Base-by-base conservation (phyloP, 495 filamentous ascomycete species). In the Aspergillus ellipticus region DNA sequence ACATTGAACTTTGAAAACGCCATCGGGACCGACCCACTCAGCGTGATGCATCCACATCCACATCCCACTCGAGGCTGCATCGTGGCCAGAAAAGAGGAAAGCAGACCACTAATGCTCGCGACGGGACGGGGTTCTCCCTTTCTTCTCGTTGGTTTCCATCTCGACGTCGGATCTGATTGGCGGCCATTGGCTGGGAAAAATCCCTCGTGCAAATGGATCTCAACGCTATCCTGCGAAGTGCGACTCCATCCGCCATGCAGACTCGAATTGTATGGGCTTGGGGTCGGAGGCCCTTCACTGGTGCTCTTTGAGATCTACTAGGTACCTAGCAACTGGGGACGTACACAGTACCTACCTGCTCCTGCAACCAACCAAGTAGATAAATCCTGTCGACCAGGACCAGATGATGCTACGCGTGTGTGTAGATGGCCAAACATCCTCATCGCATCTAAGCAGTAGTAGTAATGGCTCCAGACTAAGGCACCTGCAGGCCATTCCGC, bases 201-300 rank as follows among this genome's bases (percentile, higher is more conserved):
- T 68, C 54, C 66, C 66, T 68, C 66, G 66, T 68, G 59, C 52
- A 56, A 57, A 57, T 48, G 35, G 48, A 49, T 53, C 57, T 55
- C 49, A 53, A 26, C 35, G 33, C 33, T 13, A 37, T 37, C 33
- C 33, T 37, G 2, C 33, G n/a, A n/a, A n/a, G n/a, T 10, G 33
- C 33, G 8, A 39, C 35, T 4, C 35, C 13, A n/a, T 33, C 9
- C 31, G 13, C n/a, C 10, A 39, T 39, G 35, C 35, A 39, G 35
- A 39, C 24, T 4, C 3, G 24, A n/a, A 13, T 15, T 8, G 35
- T 13, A 39, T 39, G 35, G 35, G n/a, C 7, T 28, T n/a, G n/a
- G 24, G 24, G 4, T 28, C 7, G 24, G 24, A 28, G 24, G 24
- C 24, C 24, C 24, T 28, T 28, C 24, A 28, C 7, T n/a, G n/a